Evolutionary conservation across 768 basidiomycete genomes (phyloP).

Genomic region (Panaeolus papilionaceus): DNA sequence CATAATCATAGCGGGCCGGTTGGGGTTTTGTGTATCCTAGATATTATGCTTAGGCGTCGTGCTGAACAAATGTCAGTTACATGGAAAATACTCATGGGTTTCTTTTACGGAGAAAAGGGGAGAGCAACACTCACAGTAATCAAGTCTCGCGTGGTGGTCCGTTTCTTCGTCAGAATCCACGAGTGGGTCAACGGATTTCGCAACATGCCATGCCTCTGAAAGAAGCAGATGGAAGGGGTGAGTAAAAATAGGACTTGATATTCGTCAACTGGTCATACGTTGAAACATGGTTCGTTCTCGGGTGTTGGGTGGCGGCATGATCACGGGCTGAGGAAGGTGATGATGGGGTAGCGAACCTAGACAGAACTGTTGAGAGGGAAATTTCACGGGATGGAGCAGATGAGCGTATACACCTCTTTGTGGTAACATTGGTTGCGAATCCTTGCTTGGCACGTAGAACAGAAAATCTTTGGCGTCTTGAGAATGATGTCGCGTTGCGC

Average conservation of each 20-base stretch:
- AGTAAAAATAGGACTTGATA: constrained; percentile 14
- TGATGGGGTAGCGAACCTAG: background rate
- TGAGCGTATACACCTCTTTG: constrained; percentile 19
- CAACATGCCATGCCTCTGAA: constrained; percentile 77
- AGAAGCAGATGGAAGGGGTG: constrained; percentile 21
- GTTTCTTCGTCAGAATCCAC: constrained; percentile 78
- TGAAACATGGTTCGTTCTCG: constrained; percentile 52
- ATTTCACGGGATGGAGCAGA: background rate
- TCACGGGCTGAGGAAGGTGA: constrained; percentile 1
- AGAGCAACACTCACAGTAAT: constrained; percentile 60
- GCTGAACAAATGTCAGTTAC: constrained; percentile 35
- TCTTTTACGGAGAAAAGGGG: constrained; percentile 11
- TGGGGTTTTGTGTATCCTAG: constrained; percentile 55
- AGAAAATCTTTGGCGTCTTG: constrained; percentile 53
- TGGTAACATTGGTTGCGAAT: constrained; percentile 32
- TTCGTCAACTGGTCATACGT: constrained; percentile 38
- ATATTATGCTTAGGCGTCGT: constrained; percentile 58
- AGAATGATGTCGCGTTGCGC: constrained; percentile 45
- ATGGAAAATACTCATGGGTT: background rate
- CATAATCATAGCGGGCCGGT: constrained; percentile 27
- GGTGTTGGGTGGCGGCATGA: constrained; percentile 2
- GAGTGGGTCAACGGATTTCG: constrained; percentile 67
- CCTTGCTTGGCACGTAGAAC: constrained; percentile 54
- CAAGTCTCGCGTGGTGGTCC: constrained; percentile 65
- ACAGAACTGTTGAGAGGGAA: background rate